Percentiles rank a stretch among this genome's conserved stretches.
These are phyloP conservation scores for Podaxis rugospora DNA, from an alignment of 768 basidiomycete genomes.

Conservation along the genomic window DNA sequence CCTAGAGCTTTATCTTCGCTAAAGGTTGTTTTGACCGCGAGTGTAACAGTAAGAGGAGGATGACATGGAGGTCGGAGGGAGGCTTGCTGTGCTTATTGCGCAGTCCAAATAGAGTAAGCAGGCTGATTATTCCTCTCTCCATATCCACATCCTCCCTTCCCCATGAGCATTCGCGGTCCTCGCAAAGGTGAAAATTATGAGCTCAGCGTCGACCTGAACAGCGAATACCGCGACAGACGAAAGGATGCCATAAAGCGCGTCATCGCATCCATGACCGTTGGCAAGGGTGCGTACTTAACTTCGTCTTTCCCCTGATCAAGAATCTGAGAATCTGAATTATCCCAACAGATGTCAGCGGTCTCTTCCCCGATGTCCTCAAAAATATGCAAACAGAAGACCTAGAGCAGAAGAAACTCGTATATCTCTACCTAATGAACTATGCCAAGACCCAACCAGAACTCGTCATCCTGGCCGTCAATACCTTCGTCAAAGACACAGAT, in stretches of 20 bases:
- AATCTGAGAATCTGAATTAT: slow-evolving; percentile 5
- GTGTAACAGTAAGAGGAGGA: not conserved
- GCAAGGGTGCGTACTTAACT: slow-evolving; percentile 66
- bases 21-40: not conserved
- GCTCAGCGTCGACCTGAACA: slow-evolving; percentile 94
- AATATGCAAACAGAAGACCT: slow-evolving; percentile 99
- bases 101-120: not conserved
- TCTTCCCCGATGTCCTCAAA: slow-evolving; percentile 98
- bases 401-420: slow-evolving; percentile 99
- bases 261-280: slow-evolving; percentile 98
- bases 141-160: not conserved
- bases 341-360: slow-evolving; percentile 76
- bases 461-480: slow-evolving; percentile 98
- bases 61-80: not conserved
- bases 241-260: slow-evolving; percentile 98
- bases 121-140: not conserved
- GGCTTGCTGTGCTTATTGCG: not conserved
- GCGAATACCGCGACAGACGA: slow-evolving; percentile 90
- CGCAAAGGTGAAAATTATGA: slow-evolving; percentile 94
- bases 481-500: slow-evolving; percentile 96
- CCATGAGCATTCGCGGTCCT: slow-evolving; percentile 55
- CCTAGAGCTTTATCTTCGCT: not conserved
- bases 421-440: slow-evolving; percentile 98
- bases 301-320: not conserved
- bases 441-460: slow-evolving; percentile 98